Base-by-base conservation (phyloP, 441 rosid genomes). In the California macrophylla region DNA sequence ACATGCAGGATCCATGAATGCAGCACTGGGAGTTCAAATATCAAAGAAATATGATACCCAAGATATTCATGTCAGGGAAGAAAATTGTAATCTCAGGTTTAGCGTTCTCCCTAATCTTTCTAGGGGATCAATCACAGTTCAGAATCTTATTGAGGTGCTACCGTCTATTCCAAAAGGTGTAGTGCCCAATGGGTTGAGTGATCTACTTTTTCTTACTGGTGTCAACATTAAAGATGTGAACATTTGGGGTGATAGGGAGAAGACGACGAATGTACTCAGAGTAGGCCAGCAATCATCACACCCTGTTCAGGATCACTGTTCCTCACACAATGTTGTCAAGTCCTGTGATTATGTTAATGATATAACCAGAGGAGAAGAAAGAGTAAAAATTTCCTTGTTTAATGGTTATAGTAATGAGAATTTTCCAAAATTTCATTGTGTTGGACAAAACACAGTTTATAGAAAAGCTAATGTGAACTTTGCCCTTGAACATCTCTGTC, bases 311-410 rank as follows among this genome's bases (percentile, higher is more conserved):
- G 50, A 2, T 3, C n/a, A 42, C 15, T 42, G n/a, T 42, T 42
- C 81, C 8, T 80, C 85, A 77, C 67, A 80, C 50, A 82, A 73
- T 70, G 88, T 83, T 58, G 67, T 84, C 30, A 82, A 87, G 77
- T 78, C 79, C 54, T 70, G 84, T 66, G 67, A 78, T 73, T 63
- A 82, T 71, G 26, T 78, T 4, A 70, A 68, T 50, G 97, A 94
- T 81, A 78, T 92, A 69, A 72, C 88, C 62, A 85, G 81, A 75
- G 97, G 94, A 66, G 88, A 89, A 76, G 99, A 94, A 78, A 68
- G 68, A 25, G 79, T 82, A 64, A 77, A 82, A 78, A 86, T 94
- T 65, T 78, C 92, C 6, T 90, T 96, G 96, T 74, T 80, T 47
- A 94, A 87, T 78, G 93, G 87, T 67, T 68, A 84, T 47, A 86